Percentiles rank a stretch among this genome's conserved stretches.
phyloP scores from a whole-genome alignment of 2,329 filamentous ascomycete genomes.

The Alternaria gaisen region DNA sequence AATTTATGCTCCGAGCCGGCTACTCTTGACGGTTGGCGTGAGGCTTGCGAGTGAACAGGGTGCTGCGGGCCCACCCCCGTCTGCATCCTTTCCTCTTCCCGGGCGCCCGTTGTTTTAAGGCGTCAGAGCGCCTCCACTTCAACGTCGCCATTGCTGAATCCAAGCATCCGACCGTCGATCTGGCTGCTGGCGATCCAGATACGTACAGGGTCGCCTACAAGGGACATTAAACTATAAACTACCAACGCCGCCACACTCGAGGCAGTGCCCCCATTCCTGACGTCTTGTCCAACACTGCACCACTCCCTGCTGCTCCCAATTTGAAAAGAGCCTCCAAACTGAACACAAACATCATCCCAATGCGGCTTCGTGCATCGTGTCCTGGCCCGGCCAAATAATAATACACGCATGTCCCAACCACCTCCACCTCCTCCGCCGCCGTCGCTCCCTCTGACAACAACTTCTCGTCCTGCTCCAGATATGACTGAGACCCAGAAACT shows the following conservation, averaged over 20 bases:
- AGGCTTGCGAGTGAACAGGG: conserved; percentile 44
- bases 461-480: conserved; percentile 44
- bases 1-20: conserved; percentile 42
- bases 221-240: conserved; percentile 48
- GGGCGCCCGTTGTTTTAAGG: conserved; percentile 40
- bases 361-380: conserved; percentile 54
- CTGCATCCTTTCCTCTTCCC: conserved; percentile 41
- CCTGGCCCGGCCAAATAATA: conserved; percentile 53
- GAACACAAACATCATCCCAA: conserved; percentile 49
- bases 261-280: conserved; percentile 52
- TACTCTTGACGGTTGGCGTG: conserved; percentile 40
- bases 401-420: conserved; percentile 56
- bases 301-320: conserved; percentile 49
- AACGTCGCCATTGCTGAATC: conserved; percentile 49
- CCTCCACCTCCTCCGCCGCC: conserved; percentile 49
- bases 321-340: conserved; percentile 47
- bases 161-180: conserved; percentile 47
- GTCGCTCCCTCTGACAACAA: conserved; percentile 53
- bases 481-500: conserved; percentile 59
- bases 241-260: conserved; percentile 50
- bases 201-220: conserved; percentile 47
- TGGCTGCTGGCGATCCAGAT: conserved; percentile 51
- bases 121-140: conserved; percentile 48
- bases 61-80: conserved; percentile 38
- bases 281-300: conserved; percentile 50